phyloP scores from a whole-genome alignment of 192 early-diverging fungal genomes.

The Phlyctochytrium arcticum region DNA sequence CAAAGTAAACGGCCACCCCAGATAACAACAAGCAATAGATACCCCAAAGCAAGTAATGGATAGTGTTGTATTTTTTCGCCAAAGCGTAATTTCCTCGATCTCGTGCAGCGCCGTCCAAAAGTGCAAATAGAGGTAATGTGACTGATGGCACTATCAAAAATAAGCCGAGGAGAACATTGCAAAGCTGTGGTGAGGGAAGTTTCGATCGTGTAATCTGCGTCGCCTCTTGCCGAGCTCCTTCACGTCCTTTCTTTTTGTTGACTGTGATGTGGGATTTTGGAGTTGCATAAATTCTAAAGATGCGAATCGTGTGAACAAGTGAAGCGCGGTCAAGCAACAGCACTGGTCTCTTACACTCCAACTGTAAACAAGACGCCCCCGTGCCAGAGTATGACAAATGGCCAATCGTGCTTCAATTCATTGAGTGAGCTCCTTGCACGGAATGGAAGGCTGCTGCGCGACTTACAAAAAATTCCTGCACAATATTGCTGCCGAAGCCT shows the following conservation, averaged over 20 bases:
- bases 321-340: no score
- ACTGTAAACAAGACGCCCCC: not conserved
- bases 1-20: not conserved
- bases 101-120: not conserved
- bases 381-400: not conserved
- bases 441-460: not conserved
- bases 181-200: not conserved
- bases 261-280: not conserved
- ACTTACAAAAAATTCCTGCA: not conserved
- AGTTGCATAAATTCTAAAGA: slow-evolving; percentile 1
- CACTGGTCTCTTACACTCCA: slow-evolving; percentile 3
- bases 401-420: not conserved
- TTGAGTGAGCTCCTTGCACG: not conserved
- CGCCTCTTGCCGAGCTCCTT: no score
- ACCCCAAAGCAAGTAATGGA: slow-evolving; percentile 2
- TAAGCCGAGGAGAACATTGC: not conserved
- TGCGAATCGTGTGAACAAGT: no score
- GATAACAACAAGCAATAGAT: not conserved
- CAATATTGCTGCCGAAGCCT: not conserved
- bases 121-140: not conserved
- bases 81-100: not conserved
- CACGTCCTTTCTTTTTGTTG: not conserved
- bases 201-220: not conserved
- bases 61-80: not conserved
- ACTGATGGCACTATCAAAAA: not conserved